Percentiles rank a stretch among this genome's conserved stretches.
phyloP scores from a whole-genome alignment of 1,139 yeast genomes.

The Candida sp. region DNA sequence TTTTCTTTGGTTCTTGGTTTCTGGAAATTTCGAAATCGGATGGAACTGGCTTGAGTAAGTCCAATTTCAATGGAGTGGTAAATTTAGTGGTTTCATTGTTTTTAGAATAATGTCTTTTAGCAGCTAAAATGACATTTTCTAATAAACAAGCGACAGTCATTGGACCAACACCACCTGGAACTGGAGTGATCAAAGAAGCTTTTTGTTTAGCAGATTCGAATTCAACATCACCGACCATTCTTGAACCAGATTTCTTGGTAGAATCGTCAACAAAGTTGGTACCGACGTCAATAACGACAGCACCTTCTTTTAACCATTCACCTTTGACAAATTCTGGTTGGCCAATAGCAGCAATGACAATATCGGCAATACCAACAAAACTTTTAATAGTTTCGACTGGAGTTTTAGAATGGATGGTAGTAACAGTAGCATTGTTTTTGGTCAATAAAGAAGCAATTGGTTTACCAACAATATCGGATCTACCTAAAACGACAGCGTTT shows the following conservation, averaged over 20 bases:
- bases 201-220: conserved; percentile 61
- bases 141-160: conserved; percentile 98
- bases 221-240: conserved; percentile 94
- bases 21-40: conserved; percentile 92
- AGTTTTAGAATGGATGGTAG: conserved; percentile 79
- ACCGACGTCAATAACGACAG: conserved; percentile 94
- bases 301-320: conserved; percentile 82
- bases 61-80: conserved; percentile 60
- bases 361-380: conserved; percentile 72
- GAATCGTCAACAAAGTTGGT: conserved; percentile 83
- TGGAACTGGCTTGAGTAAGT: conserved; percentile 79
- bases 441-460: conserved; percentile 86
- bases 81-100: conserved; percentile 49
- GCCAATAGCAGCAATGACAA: conserved; percentile 92
- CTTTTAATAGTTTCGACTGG: conserved; percentile 51
- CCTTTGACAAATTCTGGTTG: conserved; percentile 79
- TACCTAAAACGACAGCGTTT: conserved; percentile 91
- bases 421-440: conserved; percentile 81
- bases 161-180: conserved; percentile 99
- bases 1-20: conserved; percentile 83
- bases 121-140: conserved; percentile 83
- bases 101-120: conserved; percentile 50
- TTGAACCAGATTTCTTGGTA: conserved; percentile 75
- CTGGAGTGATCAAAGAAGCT: conserved; percentile 87
- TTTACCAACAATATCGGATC: conserved; percentile 95